Conservation (phyloP, 441 rosid genomes). For the Arabidopsis lyrata region DNA sequence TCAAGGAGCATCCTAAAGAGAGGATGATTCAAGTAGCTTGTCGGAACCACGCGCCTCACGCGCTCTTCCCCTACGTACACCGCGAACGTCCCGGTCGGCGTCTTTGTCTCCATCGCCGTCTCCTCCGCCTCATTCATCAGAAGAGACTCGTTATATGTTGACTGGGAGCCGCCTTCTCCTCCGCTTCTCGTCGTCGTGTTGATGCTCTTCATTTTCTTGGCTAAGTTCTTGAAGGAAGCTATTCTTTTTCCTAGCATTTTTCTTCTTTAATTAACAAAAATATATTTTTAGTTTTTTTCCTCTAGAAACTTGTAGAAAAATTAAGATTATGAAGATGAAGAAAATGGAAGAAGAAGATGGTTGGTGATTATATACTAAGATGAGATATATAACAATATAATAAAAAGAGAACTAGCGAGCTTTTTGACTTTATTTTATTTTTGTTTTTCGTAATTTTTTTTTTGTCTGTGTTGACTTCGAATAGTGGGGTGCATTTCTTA, state of each 20-base stretch:
- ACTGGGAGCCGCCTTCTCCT: constrained; percentile 37
- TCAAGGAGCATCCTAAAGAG: constrained; percentile 79
- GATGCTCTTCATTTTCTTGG: constrained; percentile 68
- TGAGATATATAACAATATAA: constrained; percentile 12
- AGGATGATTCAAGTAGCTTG: constrained; percentile 75
- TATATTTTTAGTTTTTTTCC: background rate
- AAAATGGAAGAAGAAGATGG: constrained; percentile 38
- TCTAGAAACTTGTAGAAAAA: constrained; percentile 24
- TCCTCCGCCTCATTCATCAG: constrained; percentile 48
- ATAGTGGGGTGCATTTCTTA: constrained; percentile 46
- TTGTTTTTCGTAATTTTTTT: background rate
- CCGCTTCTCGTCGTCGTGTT: constrained; percentile 37
- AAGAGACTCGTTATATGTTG: constrained; percentile 51
- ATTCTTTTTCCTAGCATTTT: constrained; percentile 71
- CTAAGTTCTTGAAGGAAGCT: constrained; percentile 76
- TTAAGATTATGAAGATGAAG: constrained; percentile 30
- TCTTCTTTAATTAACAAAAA: background rate
- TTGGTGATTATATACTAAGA: constrained; percentile 39
- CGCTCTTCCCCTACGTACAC: constrained; percentile 78
- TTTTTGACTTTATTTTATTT: constrained; percentile 32
- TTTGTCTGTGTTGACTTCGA: constrained; percentile 42
- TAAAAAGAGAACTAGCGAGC: constrained; percentile 3
- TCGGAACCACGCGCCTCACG: constrained; percentile 73
- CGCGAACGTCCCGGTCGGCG: constrained; percentile 78
- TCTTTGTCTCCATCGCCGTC: constrained; percentile 33